These are phyloP conservation scores for Sabuloglossum arenarium DNA, from an alignment of 495 filamentous ascomycete species.

Conservation along the genomic window DNA sequence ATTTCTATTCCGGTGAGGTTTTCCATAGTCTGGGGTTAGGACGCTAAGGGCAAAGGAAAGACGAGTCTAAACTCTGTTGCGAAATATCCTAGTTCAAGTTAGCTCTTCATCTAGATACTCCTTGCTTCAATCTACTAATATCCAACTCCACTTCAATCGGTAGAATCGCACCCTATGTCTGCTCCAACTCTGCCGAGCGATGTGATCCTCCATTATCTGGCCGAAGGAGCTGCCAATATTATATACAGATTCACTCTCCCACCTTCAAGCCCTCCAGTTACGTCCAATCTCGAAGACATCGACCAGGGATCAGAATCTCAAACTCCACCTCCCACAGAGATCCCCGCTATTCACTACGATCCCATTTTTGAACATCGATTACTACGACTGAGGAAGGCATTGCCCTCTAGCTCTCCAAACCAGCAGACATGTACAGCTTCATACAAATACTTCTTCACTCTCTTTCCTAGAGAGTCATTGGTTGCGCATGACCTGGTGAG, in stretches of 20 bases:
- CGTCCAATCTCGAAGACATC: no score
- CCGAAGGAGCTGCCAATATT: constrained; percentile 52
- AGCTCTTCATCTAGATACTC: background rate
- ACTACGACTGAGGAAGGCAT: constrained; percentile 44
- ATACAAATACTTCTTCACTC: constrained; percentile 33
- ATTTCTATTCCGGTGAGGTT: no score
- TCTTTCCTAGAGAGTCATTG: constrained; percentile 34
- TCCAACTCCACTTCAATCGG: no score
- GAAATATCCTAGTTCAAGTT: no score
- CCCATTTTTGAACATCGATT: no score
- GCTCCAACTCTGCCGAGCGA: background rate
- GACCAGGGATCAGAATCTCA: no score
- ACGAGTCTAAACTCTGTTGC: no score
- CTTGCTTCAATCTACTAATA: no score
- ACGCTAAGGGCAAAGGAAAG: no score
- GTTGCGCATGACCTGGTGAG: constrained; percentile 36
- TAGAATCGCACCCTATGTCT: no score
- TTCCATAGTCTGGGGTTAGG: no score
- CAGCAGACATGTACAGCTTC: constrained; percentile 32
- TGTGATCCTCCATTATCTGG: constrained; percentile 26
- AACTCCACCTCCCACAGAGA: background rate
- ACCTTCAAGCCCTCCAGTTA: constrained; percentile 9
- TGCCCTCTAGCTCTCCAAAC: constrained; percentile 31
- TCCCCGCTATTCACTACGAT: no score
- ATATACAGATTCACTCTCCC: constrained; percentile 37